These are phyloP conservation scores for Zygoascus tannicola DNA, from an alignment of 805 yeast species.

Conservation along the genomic window DNA sequence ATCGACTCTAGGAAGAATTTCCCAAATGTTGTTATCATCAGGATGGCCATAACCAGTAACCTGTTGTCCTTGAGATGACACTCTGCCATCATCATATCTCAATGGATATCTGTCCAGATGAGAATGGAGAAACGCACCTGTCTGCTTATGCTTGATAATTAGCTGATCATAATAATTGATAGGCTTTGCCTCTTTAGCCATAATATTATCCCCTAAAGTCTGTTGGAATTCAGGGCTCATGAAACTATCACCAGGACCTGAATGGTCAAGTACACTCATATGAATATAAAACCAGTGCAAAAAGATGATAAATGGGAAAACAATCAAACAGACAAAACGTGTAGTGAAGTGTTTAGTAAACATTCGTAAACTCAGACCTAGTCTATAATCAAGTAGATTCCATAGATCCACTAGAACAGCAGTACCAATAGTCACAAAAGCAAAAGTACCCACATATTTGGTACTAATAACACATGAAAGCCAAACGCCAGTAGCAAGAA, in stretches of 20 bases:
- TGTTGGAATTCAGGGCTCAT: constrained; percentile 97
- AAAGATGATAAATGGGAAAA: constrained; percentile 74
- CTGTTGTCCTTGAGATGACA: constrained; percentile 91
- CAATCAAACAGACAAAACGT: constrained; percentile 60
- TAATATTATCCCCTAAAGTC: constrained; percentile 72
- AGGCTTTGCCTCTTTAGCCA: constrained; percentile 59
- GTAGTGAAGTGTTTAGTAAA: constrained; percentile 64
- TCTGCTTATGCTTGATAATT: constrained; percentile 72
- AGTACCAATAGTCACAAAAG: constrained; percentile 76
- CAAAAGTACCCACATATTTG: constrained; percentile 91
- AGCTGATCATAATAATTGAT: constrained; percentile 69
- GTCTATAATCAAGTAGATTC: constrained; percentile 66
- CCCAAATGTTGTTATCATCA: constrained; percentile 71
- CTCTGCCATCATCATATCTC: constrained; percentile 92
- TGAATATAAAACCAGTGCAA: constrained; percentile 89
- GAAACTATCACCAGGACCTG: constrained; percentile 94
- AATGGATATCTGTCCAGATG: constrained; percentile 70
- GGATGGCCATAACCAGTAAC: constrained; percentile 51
- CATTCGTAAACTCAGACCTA: constrained; percentile 45
- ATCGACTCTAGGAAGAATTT: constrained; percentile 56
- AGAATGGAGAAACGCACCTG: constrained; percentile 75
- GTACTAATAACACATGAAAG: constrained; percentile 90
- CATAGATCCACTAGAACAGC: constrained; percentile 84
- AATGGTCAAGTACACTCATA: constrained; percentile 65
- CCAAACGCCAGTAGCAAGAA: constrained; percentile 70